A percentile compares a stretch with the other conserved stretches of the same genome.
Evolutionary conservation across 2,329 filamentous ascomycete species (phyloP).

Genomic region (Neonectria punicea): DNA sequence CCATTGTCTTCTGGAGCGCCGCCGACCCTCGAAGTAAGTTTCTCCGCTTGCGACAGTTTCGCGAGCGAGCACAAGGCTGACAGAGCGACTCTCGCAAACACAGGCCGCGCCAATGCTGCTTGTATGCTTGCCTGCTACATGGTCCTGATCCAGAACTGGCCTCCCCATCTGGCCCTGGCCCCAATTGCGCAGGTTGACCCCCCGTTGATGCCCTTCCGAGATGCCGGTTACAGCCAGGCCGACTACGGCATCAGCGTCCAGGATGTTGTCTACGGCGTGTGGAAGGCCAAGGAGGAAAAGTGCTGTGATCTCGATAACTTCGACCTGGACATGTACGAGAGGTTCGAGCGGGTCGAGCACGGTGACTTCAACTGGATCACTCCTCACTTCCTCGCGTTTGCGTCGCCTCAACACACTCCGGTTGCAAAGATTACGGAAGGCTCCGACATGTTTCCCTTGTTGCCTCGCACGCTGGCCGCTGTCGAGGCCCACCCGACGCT

Average conservation of each 20-base stretch:
- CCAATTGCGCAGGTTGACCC: conserved; percentile 97
- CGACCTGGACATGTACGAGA: conserved; percentile 96
- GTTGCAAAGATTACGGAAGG: conserved; percentile 76
- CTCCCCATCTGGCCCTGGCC: conserved; percentile 92
- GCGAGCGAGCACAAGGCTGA: conserved; percentile 26
- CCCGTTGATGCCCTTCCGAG: conserved; percentile 97
- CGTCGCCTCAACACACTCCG: conserved; percentile 88
- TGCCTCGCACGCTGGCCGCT: conserved; percentile 81
- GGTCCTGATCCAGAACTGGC: conserved; percentile 98
- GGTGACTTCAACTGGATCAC: conserved; percentile 99
- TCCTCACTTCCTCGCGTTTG: conserved; percentile 93
- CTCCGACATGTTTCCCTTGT: conserved; percentile 76
- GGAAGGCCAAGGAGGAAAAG: conserved; percentile 97
- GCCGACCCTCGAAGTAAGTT: conserved; percentile 87
- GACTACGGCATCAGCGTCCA: conserved; percentile 97
- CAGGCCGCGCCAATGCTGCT: conserved; percentile 90
- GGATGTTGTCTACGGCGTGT: conserved; percentile 97
- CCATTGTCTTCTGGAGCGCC: conserved; percentile 96
- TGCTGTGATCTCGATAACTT: conserved; percentile 94
- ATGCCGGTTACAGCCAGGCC: conserved; percentile 97
- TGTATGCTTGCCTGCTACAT: conserved; percentile 98
- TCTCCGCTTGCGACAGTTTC: conserved; percentile 3
- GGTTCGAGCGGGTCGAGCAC: conserved; percentile 94
- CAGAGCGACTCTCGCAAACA: neutral
- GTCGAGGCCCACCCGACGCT: conserved; percentile 77